Evolutionary conservation across 345 rosid species (phyloP).

Genomic region (Tarenaya hassleriana): DNA sequence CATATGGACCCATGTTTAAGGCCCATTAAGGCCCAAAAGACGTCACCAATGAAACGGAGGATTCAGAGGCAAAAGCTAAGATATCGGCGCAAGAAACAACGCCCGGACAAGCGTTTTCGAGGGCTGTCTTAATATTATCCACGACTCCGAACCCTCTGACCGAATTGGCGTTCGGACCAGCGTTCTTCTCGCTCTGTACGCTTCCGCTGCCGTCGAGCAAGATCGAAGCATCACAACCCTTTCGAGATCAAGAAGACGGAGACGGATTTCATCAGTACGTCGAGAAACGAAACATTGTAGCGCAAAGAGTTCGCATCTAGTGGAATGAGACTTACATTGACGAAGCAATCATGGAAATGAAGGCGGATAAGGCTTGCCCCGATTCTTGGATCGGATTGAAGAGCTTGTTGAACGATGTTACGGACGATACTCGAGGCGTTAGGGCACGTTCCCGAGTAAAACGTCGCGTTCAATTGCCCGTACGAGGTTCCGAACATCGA

Average conservation of each 20-base stretch:
- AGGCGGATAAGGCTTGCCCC: constrained; percentile 76
- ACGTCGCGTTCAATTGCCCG: constrained; percentile 48
- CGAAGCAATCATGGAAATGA: constrained; percentile 86
- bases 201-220: constrained; percentile 44
- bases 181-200: constrained; percentile 57
- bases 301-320: neutral
- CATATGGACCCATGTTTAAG: too few species aligned
- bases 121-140: constrained; percentile 56
- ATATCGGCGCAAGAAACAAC: constrained; percentile 75
- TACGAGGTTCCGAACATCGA: constrained; percentile 13
- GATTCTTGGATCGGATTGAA: constrained; percentile 51
- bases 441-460: constrained; percentile 55
- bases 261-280: neutral
- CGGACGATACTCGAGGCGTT: constrained; percentile 50
- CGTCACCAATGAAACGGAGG: constrained; percentile 51
- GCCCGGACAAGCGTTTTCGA: constrained; percentile 60
- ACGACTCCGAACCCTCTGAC: constrained; percentile 58
- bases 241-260: neutral
- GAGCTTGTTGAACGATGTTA: constrained; percentile 48
- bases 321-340: constrained; percentile 33
- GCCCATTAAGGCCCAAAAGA: too few species aligned
- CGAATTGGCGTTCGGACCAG: constrained; percentile 44
- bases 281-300: neutral
- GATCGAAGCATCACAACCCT: constrained; percentile 77
- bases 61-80: constrained; percentile 57